Percentiles rank a stretch among this genome's conserved stretches.
Conservation (phyloP, 768 basidiomycete genomes). For the Thelephora ganbajun region DNA sequence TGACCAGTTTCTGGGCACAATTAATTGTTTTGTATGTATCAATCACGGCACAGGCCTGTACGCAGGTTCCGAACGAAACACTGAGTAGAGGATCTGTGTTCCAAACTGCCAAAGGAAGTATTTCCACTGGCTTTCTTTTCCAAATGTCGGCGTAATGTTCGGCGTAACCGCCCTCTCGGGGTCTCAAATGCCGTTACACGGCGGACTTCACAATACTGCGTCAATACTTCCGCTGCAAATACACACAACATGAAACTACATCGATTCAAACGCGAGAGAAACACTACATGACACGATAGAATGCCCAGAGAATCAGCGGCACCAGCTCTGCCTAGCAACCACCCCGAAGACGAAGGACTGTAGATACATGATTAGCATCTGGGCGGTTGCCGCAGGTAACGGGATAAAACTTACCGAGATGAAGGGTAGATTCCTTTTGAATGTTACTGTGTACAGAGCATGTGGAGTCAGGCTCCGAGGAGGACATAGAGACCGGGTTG, state of each 20-base stretch:
- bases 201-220: background rate
- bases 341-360: background rate
- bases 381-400: background rate
- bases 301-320: background rate
- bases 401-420: slow-evolving; percentile 9
- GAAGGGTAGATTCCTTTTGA: slow-evolving; percentile 17
- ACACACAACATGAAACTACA: background rate
- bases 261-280: background rate
- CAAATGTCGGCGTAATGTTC: background rate
- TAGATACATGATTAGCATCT: background rate
- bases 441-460: slow-evolving; percentile 17
- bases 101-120: no score
- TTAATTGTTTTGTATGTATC: no score
- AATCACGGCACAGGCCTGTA: no score
- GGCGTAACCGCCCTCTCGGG: background rate
- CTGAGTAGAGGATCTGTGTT: no score
- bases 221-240: background rate
- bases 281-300: background rate
- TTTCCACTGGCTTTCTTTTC: no score
- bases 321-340: background rate
- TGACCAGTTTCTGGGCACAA: no score
- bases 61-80: no score
- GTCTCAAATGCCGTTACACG: background rate
- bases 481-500: slow-evolving; percentile 36
- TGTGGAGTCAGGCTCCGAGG: slow-evolving; percentile 7